Base-by-base conservation (phyloP, 371 early-diverging fungal species). In the Umbelopsis sp. region DNA sequence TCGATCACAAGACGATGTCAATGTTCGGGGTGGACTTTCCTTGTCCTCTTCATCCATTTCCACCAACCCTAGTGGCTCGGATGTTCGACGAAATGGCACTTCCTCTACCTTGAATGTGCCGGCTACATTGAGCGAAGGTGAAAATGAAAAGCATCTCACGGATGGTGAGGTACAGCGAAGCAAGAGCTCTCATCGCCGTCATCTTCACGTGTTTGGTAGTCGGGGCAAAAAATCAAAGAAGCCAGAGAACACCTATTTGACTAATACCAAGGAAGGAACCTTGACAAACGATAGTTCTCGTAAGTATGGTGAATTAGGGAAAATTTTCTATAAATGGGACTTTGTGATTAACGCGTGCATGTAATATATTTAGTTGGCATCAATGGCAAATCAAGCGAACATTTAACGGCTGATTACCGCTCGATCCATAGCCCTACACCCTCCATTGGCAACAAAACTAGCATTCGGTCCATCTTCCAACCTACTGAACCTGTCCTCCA, bases 351-450 rank as follows among this genome's bases (percentile, higher is more conserved):
- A 41, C 41, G 1, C 41, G 7, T 12, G 7, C 41, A 41, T 41
- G 2, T 7, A 0, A 10, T 7, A 7, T 38, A 7, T 41, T 0
- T 12, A 41, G 41, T 41, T 41, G 12, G 10, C 2, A 1, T 24
- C 3, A 24, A 51, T 24, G 52, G 52, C 24, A 51, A 51, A 9
- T 12, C 29, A 25, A 29, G 29, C 22, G 29, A 51, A 25, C 3
- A 3, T 9, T 24, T 22, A 51, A 7, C 25, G 20, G 52, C 29
- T 32, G 57, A 57, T 0, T 57, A 57, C n/a, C 57, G 32, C 3
- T 77, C 78, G 3, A 29, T 78, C 22, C 76, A 73, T 24, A 75
- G 76, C 25, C 50, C 74, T 2, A 45, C 78, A 6, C 76, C 74
- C 6, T 78, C 78, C 25, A 53, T 76, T n/a, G 66, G 66, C 32